Evolutionary conservation across 768 basidiomycete species (phyloP), one percentile per base, ranked within the genome.

Genomic region (Calocybe cyanea): DNA sequence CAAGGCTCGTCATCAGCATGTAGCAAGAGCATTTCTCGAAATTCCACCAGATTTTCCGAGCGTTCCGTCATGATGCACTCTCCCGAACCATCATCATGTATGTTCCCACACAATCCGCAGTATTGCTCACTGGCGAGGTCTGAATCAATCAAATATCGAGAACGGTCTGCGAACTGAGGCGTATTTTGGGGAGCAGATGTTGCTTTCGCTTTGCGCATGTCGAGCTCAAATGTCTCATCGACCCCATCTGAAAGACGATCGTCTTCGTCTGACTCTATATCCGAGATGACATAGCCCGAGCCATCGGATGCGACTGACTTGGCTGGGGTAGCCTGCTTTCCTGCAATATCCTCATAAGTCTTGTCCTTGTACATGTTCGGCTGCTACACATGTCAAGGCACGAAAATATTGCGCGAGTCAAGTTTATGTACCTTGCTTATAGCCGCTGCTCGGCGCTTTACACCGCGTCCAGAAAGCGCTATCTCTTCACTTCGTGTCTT

Each of bases 401-500:
- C 37, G 18, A 11, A 28, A 36, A n/a, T 39, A 19, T 37, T 50
- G 24, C 11, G 37, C 30, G 7, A 34, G 30, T 14, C 15, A 30
- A 32, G 36, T 41, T 28, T 34, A 20, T 38, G 33, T 24, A 69
- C 72, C 53, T 74, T 76, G 58, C 75, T 69, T 37, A 75, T 63
- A 42, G 78, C 83, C 38, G 88, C 87, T 40, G 87, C 88, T 49
- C 76, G 80, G 25, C 88, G 81, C 49, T 87, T 81, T 19, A 75
- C 83, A 28, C 89, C 87, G 54, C 88, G 80, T 35, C 88, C 90
- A 2, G 81, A 84, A 33, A 66, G 62, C 38, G 78, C 81, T 25
- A 72, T 60, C 35, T 76, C 78, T 46, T 72, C 60, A 20, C 63
- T 61, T 55, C 68, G 63, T 18, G 57, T 56, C 46, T 69, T 75